These are phyloP conservation scores for Botrytis byssoidea DNA, from an alignment of 2,329 filamentous ascomycete species.

Conservation along the genomic window DNA sequence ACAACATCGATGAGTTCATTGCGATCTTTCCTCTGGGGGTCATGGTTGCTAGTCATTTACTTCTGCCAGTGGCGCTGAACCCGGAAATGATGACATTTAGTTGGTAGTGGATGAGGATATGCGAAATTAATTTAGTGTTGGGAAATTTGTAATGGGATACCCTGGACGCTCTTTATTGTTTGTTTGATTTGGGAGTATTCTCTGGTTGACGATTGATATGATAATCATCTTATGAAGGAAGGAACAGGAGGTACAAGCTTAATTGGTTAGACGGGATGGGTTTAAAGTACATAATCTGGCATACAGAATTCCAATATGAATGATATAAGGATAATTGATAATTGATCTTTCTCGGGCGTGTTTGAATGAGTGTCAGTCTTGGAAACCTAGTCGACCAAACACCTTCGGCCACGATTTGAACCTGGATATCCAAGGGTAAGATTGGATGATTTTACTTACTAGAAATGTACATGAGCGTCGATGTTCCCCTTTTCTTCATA, in stretches of 20 bases:
- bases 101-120: constrained; percentile 7
- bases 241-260: neutral
- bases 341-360: neutral
- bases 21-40: constrained; percentile 15
- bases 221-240: neutral
- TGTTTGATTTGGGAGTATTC: neutral
- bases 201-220: neutral
- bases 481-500: neutral
- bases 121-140: neutral
- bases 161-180: neutral
- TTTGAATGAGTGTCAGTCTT: neutral
- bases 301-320: neutral
- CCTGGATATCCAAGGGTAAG: neutral
- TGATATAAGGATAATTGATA: no score
- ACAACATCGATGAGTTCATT: constrained; percentile 16
- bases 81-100: constrained; percentile 23
- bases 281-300: neutral
- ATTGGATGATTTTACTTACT: neutral
- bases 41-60: constrained; percentile 17
- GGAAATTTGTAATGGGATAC: neutral
- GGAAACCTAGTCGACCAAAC: neutral
- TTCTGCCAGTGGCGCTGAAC: constrained; percentile 18
- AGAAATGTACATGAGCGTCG: neutral
- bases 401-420: neutral
- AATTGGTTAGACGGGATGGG: constrained; percentile 1